Evolutionary conservation across 768 basidiomycete genomes (phyloP).

Genomic region (Lactarius evosmus): DNA sequence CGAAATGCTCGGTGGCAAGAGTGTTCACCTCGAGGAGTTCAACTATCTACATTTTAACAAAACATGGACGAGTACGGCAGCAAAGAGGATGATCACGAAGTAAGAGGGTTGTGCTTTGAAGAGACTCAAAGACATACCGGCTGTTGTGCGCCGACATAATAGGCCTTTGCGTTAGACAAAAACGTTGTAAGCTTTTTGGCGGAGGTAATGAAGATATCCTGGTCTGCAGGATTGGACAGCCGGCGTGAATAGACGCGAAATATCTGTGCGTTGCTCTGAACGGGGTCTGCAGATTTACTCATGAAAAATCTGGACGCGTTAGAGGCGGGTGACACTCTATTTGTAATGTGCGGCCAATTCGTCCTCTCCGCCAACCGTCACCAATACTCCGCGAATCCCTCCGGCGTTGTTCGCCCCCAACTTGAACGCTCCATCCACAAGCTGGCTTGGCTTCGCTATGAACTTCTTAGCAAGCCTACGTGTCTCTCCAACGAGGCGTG

Average conservation of each 20-base stretch:
- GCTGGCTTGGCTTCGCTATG: constrained; percentile 3
- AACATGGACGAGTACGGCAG: not conserved
- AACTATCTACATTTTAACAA: constrained; percentile 9
- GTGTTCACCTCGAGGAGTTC: constrained; percentile 20
- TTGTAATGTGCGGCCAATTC: too few relatives aligned
- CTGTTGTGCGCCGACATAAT: constrained; percentile 16
- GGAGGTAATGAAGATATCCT: constrained; percentile 9
- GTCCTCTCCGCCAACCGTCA: not conserved
- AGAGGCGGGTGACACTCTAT: not conserved
- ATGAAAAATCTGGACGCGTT: not conserved
- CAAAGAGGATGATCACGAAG: not conserved
- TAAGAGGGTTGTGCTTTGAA: not conserved
- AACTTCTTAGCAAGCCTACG: constrained; percentile 7
- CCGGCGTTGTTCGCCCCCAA: not conserved
- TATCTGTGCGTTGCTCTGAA: constrained; percentile 18
- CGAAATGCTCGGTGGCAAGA: not conserved
- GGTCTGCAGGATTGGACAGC: constrained; percentile 10
- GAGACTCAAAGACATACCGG: constrained; percentile 5
- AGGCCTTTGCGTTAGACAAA: constrained; percentile 11
- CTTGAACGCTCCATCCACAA: not conserved
- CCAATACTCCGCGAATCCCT: too few relatives aligned
- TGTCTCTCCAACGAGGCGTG: not conserved
- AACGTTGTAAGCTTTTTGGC: constrained; percentile 11
- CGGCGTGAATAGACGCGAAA: constrained; percentile 17
- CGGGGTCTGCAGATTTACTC: constrained; percentile 9